Evolutionary conservation across 202 grass and related monocot species (phyloP), one percentile per base, ranked within the genome.

Genomic region (Setaria viridis): DNA sequence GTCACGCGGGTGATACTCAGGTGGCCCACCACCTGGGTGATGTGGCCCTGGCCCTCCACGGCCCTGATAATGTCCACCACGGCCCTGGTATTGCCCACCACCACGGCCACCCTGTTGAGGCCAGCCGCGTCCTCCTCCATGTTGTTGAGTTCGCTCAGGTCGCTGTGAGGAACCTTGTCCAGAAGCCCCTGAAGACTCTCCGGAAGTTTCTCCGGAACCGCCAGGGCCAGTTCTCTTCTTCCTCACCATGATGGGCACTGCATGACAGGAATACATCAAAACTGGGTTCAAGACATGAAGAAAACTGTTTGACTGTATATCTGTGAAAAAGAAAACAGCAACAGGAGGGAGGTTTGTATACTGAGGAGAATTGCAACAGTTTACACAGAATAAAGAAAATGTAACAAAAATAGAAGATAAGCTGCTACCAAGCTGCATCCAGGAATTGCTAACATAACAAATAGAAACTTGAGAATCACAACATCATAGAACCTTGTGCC

Each of bases 171-270:
- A 79, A 81, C 89, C 73, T 79, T 88, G 91, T 6, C 85, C 89
- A 60, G 85, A 62, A 84, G 45, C 50, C 57, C 84, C 89, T 7
- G 91, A 72, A 76, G 88, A 56, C 72, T 95, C 53, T 56, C 85
- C 92, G 59, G 94, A 94, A 83, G 85, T 83, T 84, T 96, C 97
- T 17, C 87, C 88, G 55, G 83, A 30, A 4, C 85, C 89, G 13
- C 82, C 63, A 87, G 86, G 74, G 62, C 87, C 89, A 86, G 86
- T 92, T 92, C 90, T 93, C 81, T 92, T 95, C 85, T 99, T 99
- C 85, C 87, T 95, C 89, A 95, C 91, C 95, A 98, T 98, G 73
- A 83, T 56, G 48, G 62, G 43, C 70, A 50, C 86, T 92, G 77
- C 42, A 88, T 75, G 60, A 70, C 20, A 85, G 2, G 21, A 85